Conservation (phyloP, 768 basidiomycete species). For the Tulasnella sp. region DNA sequence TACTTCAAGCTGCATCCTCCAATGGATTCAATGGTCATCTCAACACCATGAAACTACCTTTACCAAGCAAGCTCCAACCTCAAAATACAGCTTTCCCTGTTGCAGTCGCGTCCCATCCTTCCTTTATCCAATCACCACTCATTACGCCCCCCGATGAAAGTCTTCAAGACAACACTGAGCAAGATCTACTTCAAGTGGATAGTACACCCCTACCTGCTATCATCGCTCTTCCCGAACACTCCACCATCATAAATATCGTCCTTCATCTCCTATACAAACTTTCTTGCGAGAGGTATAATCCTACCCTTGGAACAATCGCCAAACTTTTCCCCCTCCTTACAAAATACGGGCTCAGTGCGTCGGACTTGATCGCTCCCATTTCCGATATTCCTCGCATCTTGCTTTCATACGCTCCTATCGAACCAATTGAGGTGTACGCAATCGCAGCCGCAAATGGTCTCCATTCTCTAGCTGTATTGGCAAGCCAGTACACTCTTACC, state of each 20-base stretch:
- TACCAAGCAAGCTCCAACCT: too few relatives aligned
- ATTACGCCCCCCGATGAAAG: not conserved
- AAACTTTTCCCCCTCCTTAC: slow-evolving; percentile 43
- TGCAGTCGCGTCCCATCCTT: too few relatives aligned
- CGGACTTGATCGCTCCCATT: slow-evolving; percentile 27
- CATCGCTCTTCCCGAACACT: slow-evolving; percentile 46
- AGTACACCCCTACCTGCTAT: slow-evolving; percentile 22
- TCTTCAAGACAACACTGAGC: not conserved
- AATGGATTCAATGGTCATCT: slow-evolving; percentile 53
- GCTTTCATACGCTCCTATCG: slow-evolving; percentile 51
- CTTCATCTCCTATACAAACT: slow-evolving; percentile 17
- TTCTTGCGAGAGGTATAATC: slow-evolving; percentile 14
- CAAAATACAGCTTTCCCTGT: too few relatives aligned
- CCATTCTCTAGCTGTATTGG: slow-evolving; percentile 58
- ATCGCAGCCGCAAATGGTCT: slow-evolving; percentile 55
- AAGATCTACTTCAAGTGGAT: not conserved
- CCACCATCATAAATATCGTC: slow-evolving; percentile 18
- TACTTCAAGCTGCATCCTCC: slow-evolving; percentile 44
- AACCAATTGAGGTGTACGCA: slow-evolving; percentile 59
- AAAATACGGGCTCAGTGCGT: slow-evolving; percentile 46
- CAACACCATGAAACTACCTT: too few relatives aligned
- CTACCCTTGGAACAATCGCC: slow-evolving; percentile 41
- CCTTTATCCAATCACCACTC: slow-evolving; percentile 24
- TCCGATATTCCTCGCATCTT: slow-evolving; percentile 29
- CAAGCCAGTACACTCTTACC: slow-evolving; percentile 61